Evolutionary conservation across 2,329 filamentous ascomycete species (phyloP).

Genomic region (Xylaria arbuscula): DNA sequence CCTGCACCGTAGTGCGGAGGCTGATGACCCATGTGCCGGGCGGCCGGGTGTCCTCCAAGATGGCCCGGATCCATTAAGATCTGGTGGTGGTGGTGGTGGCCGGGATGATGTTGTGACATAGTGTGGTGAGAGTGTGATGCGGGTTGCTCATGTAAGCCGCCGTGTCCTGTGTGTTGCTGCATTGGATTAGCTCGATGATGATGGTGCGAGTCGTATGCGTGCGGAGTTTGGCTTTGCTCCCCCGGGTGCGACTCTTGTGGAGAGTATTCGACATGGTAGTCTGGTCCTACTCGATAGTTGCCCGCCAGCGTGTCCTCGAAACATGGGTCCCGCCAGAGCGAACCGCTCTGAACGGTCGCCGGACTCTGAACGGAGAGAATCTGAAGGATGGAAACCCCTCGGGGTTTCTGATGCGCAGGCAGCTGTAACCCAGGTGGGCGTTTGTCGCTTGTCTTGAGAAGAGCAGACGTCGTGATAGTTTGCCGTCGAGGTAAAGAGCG

Average conservation of each 20-base stretch:
- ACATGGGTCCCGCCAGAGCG: constrained; percentile 82
- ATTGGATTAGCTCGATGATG: constrained; percentile 62
- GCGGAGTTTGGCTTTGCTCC: constrained; percentile 72
- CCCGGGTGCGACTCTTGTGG: constrained; percentile 73
- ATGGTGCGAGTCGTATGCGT: constrained; percentile 67
- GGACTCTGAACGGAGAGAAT: constrained; percentile 71
- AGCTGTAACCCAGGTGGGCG: constrained; percentile 47
- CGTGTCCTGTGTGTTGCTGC: constrained; percentile 61
- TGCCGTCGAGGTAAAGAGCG: constrained; percentile 45
- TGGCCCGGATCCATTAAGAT: constrained; percentile 68
- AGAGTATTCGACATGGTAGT: constrained; percentile 81
- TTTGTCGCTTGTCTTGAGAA: constrained; percentile 49
- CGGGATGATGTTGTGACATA: constrained; percentile 59
- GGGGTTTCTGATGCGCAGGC: constrained; percentile 60
- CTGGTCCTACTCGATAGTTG: constrained; percentile 75
- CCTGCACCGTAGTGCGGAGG: constrained; percentile 65
- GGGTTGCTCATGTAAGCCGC: constrained; percentile 60
- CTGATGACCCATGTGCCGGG: constrained; percentile 62
- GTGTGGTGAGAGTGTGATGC: constrained; percentile 54
- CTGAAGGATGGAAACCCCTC: constrained; percentile 64
- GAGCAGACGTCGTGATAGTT: constrained; percentile 48
- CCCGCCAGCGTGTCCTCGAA: constrained; percentile 77
- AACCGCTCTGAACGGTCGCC: constrained; percentile 78
- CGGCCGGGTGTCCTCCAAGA: constrained; percentile 62
- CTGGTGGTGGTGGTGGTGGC: constrained; percentile 64